These are phyloP conservation scores for Saitozyma podzolica DNA, from an alignment of 768 basidiomycete genomes.

Conservation along the genomic window DNA sequence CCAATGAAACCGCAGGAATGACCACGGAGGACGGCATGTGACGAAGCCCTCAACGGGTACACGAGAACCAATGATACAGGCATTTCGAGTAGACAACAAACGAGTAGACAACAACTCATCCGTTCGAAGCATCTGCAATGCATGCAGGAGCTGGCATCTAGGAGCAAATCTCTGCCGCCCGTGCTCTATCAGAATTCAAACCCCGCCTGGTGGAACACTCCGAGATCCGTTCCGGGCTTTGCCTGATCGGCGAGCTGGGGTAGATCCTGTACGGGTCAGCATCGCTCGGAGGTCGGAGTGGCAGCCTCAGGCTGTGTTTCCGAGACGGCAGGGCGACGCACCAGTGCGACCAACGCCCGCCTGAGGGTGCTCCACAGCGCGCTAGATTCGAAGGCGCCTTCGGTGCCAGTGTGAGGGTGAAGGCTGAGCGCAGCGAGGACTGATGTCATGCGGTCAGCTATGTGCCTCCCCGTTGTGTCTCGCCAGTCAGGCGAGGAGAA, in stretches of 20 bases:
- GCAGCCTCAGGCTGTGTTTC: not conserved
- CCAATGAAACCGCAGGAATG: too few species aligned
- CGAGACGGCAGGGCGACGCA: conserved; percentile 49
- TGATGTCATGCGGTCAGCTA: conserved; percentile 8
- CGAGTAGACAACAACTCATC: too few species aligned
- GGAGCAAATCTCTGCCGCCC: too few species aligned
- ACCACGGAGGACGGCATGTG: too few species aligned
- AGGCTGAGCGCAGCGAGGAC: conserved; percentile 46
- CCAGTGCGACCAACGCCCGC: conserved; percentile 78
- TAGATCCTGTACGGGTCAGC: conserved; percentile 62
- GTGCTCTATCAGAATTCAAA: conserved; percentile 71
- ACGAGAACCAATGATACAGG: too few species aligned
- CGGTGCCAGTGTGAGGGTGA: conserved; percentile 24
- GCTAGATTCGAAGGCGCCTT: conserved; percentile 67
- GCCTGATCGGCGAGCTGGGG: conserved; percentile 77
- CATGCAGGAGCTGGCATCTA: too few species aligned
- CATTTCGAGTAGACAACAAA: too few species aligned
- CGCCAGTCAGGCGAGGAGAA: not conserved
- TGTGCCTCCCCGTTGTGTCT: not conserved
- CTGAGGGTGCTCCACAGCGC: conserved; percentile 89
- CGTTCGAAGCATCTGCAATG: too few species aligned
- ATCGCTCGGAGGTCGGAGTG: not conserved
- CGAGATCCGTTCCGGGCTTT: conserved; percentile 64
- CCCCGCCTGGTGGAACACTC: conserved; percentile 75
- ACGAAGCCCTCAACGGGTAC: too few species aligned